Conservation (phyloP, 164 flowering plant genomes). For the Houttuynia cordata region DNA sequence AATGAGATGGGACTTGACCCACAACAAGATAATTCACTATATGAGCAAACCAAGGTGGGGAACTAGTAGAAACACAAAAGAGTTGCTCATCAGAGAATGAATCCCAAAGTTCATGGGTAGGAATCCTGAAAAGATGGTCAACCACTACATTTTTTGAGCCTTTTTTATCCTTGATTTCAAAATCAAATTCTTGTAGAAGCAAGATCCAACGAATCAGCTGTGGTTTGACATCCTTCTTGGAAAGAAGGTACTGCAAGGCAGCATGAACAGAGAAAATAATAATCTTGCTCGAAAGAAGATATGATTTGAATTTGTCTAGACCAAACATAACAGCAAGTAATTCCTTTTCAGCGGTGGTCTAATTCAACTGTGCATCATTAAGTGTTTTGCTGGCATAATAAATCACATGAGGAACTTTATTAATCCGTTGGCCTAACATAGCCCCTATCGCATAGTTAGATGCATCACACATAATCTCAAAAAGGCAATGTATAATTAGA, state of each 20-base stretch:
- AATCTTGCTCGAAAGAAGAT: background rate
- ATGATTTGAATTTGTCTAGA: background rate
- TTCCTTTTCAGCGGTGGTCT: background rate
- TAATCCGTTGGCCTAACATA: background rate
- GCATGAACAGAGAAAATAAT: background rate
- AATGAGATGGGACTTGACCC: too few relatives aligned
- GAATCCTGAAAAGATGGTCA: too few relatives aligned
- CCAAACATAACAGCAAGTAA: background rate
- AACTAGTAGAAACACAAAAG: background rate
- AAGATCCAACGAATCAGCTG: background rate
- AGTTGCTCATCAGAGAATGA: background rate
- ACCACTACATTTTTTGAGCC: too few relatives aligned
- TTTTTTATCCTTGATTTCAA: background rate
- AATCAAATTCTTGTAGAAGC: background rate
- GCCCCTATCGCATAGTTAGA: background rate
- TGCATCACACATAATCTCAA: background rate
- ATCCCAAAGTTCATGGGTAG: too few relatives aligned
- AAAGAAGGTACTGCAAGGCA: background rate
- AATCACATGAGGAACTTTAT: background rate
- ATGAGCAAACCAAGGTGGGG: too few relatives aligned
- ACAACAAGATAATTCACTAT: too few relatives aligned
- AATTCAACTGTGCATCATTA: background rate
- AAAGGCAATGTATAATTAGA: background rate
- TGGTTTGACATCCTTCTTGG: background rate
- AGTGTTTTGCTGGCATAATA: background rate